These are phyloP conservation scores for Colletotrichum costaricense DNA, from an alignment of 2,329 filamentous ascomycete genomes.

Conservation along the genomic window DNA sequence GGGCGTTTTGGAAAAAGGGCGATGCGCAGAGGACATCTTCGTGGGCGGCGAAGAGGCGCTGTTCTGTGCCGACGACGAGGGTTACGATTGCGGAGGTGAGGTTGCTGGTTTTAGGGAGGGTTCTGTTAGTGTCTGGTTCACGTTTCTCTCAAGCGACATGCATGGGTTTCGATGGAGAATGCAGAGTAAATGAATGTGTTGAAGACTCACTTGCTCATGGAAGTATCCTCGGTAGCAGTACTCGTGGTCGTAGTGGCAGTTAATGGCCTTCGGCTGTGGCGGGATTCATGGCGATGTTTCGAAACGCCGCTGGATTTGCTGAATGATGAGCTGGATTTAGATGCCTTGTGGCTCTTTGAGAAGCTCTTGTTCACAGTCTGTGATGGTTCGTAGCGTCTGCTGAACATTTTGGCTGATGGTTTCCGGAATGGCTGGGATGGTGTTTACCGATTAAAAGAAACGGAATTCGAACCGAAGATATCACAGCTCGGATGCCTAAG, in stretches of 20 bases:
- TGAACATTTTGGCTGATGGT: slow-evolving; percentile 56
- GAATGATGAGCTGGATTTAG: slow-evolving; percentile 65
- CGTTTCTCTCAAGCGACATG: not conserved
- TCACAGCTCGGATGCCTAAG: not conserved
- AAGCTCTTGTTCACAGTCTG: slow-evolving; percentile 58
- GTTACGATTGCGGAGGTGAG: slow-evolving; percentile 80
- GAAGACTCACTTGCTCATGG: slow-evolving; percentile 56
- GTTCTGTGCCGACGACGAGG: slow-evolving; percentile 81
- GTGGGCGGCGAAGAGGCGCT: slow-evolving; percentile 91
- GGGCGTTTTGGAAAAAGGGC: slow-evolving; percentile 79
- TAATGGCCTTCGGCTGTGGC: slow-evolving; percentile 57
- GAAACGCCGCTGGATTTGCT: slow-evolving; percentile 65
- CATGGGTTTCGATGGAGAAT: not conserved
- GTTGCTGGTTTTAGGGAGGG: slow-evolving; percentile 52
- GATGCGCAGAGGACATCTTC: slow-evolving; percentile 85
- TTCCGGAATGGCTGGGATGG: not conserved
- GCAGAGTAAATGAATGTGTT: not conserved
- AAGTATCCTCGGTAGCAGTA: slow-evolving; percentile 49
- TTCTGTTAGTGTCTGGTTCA: not conserved
- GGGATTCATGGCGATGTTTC: slow-evolving; percentile 65
- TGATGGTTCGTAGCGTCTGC: slow-evolving; percentile 56
- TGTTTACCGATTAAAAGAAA: not conserved
- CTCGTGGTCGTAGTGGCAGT: slow-evolving; percentile 56
- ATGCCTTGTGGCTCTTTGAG: slow-evolving; percentile 61
- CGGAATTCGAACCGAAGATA: not conserved